Evolutionary conservation across 2,329 filamentous ascomycete species (phyloP), one percentile per base, ranked within the genome.

Genomic region (Colletotrichum cordylinicola): DNA sequence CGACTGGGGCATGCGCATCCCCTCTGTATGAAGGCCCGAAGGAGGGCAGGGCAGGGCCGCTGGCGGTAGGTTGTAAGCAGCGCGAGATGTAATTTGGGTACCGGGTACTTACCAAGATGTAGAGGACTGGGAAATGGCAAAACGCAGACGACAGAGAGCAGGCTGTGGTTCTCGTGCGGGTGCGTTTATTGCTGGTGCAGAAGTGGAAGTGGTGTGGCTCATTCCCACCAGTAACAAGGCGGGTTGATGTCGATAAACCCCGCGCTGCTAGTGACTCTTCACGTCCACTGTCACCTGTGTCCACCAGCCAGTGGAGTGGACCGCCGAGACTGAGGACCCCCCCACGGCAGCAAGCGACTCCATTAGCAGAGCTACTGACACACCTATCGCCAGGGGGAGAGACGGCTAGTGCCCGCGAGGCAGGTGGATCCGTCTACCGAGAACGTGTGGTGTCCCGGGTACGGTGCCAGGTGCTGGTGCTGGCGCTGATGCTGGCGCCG

Each of bases 1-100:
- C 65, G 33, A 74, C 70, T 65, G 70, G 69, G 58, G 65, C 13
- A 13, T 29, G 16, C 39, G 33, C 71, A 74, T 66, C 60, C 65
- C 60, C 69, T 66, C 58, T 69, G 74, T 74, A 61, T 74, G 74
- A 65, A 70, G 70, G 74, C 70, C 70, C 66, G 66, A 70, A 60
- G 62, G 33, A 60, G 62, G 33, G 24, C 24, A 31, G 39, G 39
- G 39, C 43, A 48, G 33, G 37, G 24, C 21, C 37, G n/a, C 24
- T 66, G 62, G 60, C 60, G 21, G 58, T 21, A 21, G 55, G 55
- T 27, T 58, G 58, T 31, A 18, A n/a, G 31, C 58, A 43, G 69
- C 31, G 66, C 56, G 58, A 61, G 74, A 76, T 74, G 24, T 65
- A 61, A 39, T 21, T 48, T n/a, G 29, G 43, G 70, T 76, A 76